Evolutionary conservation across 2,329 filamentous ascomycete species (phyloP), one percentile per base, ranked within the genome.

Genomic region (Fusarium sp.): DNA sequence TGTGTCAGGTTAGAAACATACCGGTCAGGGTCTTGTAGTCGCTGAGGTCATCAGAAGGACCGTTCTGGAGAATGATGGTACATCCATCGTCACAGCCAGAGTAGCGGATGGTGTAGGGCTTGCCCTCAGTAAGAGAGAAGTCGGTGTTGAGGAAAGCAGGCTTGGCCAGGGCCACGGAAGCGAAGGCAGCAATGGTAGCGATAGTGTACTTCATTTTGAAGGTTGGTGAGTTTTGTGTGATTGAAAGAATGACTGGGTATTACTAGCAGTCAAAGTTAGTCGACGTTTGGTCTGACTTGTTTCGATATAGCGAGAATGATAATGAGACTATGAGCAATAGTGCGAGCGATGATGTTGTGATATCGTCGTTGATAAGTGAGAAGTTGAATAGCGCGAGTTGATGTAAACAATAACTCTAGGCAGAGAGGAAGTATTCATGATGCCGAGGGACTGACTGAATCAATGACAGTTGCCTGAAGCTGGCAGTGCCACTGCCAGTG

Each of bases 201-300:
- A 75, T 30, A 52, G 77, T 75, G 71, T 73, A 77, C 77, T 79
- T 78, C 78, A 80, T 80, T 62, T 71, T 78, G 76, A 75, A 68
- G 61, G 57, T 66, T 59, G 60, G 56, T 30, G n/a, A n/a, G 48
- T 53, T 52, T n/a, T 64, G 55, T 53, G 58, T 43, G 45, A 32
- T 48, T 70, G 52, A 65, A 73, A 70, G 71, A 73, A 65, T 73
- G 71, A 73, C 71, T 73, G 61, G 51, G 56, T 66, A 70, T 73
- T 73, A 73, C 71, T 74, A 51, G 22, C 41, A 43, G 20, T 7
- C n/a, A 32, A 37, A 35, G 66, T 73, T 46, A 73, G 71, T 61
- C 22, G 13, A 52, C 37, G 23, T 4, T 40, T 52, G 4, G 5
- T 13, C 22, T 19, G 23, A 25, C 2, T 40, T 70, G 48, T 59